phyloP scores from a whole-genome alignment of 2,329 filamentous ascomycete species.

The Acarospora socialis region DNA sequence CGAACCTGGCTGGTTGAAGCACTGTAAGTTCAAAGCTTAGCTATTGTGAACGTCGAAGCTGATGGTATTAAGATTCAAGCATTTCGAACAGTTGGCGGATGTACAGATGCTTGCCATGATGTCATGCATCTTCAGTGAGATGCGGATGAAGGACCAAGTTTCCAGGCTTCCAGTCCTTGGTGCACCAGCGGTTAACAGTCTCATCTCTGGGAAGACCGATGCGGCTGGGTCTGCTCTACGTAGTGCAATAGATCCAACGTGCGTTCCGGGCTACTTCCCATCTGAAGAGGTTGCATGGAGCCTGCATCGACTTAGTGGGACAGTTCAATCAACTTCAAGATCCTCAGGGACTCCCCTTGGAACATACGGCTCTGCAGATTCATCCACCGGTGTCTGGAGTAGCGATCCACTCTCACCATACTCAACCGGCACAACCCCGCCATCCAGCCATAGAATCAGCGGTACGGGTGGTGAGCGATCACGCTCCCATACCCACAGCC shows the following conservation, averaged over 20 bases:
- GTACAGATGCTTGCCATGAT: slow-evolving; percentile 53
- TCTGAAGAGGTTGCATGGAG: slow-evolving; percentile 6
- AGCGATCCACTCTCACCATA: slow-evolving; percentile 36
- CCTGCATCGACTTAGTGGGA: slow-evolving; percentile 23
- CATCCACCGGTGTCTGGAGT: slow-evolving; percentile 37
- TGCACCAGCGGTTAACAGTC: too few relatives aligned
- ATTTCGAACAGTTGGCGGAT: slow-evolving; percentile 47
- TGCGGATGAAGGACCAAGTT: slow-evolving; percentile 4
- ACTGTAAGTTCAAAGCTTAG: slow-evolving; percentile 20
- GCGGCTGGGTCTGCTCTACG: too few relatives aligned
- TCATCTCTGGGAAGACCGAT: too few relatives aligned
- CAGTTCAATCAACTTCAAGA: slow-evolving; percentile 29
- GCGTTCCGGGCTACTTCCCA: slow-evolving; percentile 9
- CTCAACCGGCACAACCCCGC: slow-evolving; percentile 39
- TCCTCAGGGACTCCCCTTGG: slow-evolving; percentile 23
- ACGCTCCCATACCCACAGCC: slow-evolving; percentile 27
- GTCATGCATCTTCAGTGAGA: slow-evolving; percentile 43
- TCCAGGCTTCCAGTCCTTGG: too few relatives aligned
- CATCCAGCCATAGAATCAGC: slow-evolving; percentile 27
- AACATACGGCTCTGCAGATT: slow-evolving; percentile 30
- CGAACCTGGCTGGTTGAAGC: slow-evolving; percentile 41
- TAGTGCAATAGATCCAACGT: too few relatives aligned
- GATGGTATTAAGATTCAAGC: slow-evolving; percentile 29
- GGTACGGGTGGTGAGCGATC: slow-evolving; percentile 25
- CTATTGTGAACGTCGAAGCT: not conserved